Base-by-base conservation (phyloP, 495 filamentous ascomycete genomes). In the Aspergillus wentii region DNA sequence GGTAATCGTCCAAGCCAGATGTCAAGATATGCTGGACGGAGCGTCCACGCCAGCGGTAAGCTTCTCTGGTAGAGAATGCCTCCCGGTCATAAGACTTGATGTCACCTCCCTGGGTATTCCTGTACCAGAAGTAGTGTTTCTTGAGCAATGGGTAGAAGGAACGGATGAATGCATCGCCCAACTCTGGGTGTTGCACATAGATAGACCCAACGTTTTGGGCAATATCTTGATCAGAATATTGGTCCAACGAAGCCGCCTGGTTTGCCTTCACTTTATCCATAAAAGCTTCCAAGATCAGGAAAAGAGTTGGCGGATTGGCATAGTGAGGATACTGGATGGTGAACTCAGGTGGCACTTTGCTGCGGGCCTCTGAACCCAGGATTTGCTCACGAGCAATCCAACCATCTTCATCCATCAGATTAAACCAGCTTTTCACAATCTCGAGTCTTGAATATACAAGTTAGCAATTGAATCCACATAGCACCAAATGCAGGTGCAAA, bases 351-450 rank as follows among this genome's bases (percentile, higher is more conserved):
- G 92, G 92, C 9, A 98, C 92, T 62, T 97, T 98, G 68, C 85
- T 94, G 31, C 92, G 81, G 25, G 92, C 92, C 62, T 98, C 92
- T n/a, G 74, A 59, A 32, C 92, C 92, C 7, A 98, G 76, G 36
- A 98, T 98, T 62, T 97, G 94, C 61, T 98, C 92, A 27, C 92
- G 85, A 4, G 79, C 87, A 64, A 98, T 97, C 92, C 92, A 98
- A 31, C 92, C 92, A 54, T 97, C 89, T 27, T 92, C 88, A 50
- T 98, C 92, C 75, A 96, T 94, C 4, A 94, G 74, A 40, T 81
- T 86, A 62, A 95, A 88, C 94, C 94, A 98, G 60, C 85, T 94
- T 67, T 85, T 87, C 38, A 97, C 80, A 41, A 97, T 85, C 41
- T 95, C 88, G 16, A 98, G 81, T 1, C 72, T 77, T 17, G 5